Conservation (phyloP, 108 stramenopile species). For the Aurantiochytrium sp. region DNA sequence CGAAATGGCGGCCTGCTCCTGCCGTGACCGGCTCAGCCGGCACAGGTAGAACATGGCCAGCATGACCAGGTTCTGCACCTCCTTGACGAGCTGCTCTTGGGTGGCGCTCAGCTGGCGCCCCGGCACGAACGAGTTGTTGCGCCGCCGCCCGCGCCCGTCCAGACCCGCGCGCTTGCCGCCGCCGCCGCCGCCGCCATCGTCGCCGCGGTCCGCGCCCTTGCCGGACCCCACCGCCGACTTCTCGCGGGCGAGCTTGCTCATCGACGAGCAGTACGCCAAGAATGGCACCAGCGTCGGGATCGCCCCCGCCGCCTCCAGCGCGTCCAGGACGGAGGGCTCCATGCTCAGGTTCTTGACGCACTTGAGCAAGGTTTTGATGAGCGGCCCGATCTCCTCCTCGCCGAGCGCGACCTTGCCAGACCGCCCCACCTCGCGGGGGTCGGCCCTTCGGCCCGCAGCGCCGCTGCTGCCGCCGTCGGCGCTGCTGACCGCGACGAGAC, state of each 20-base stretch:
- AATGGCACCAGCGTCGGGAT: slow-evolving; percentile 15
- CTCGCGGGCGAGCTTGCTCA: slow-evolving; percentile 7
- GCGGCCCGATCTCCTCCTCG: background rate
- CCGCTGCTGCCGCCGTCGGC: too few relatives aligned
- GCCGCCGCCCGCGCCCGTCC: background rate
- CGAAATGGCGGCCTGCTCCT: slow-evolving; percentile 18
- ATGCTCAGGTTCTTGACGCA: slow-evolving; percentile 11
- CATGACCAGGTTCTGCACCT: slow-evolving; percentile 27
- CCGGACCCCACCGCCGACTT: background rate
- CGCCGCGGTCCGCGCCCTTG: background rate
- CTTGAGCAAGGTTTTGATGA: slow-evolving; percentile 14
- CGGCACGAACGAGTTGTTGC: slow-evolving; percentile 7
- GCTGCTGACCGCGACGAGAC: too few relatives aligned
- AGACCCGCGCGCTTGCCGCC: background rate
- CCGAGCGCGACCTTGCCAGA: background rate
- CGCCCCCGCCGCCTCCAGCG: background rate
- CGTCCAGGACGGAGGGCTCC: background rate
- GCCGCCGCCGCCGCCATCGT: background rate
- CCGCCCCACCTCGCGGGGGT: background rate
- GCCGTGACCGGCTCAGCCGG: background rate
- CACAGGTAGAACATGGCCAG: slow-evolving; percentile 33
- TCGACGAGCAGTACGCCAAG: slow-evolving; percentile 17
- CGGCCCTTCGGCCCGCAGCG: background rate
- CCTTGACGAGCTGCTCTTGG: slow-evolving; percentile 19
- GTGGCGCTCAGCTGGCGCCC: background rate